phyloP scores from a whole-genome alignment of 768 basidiomycete species.

The Amanita muscaria region DNA sequence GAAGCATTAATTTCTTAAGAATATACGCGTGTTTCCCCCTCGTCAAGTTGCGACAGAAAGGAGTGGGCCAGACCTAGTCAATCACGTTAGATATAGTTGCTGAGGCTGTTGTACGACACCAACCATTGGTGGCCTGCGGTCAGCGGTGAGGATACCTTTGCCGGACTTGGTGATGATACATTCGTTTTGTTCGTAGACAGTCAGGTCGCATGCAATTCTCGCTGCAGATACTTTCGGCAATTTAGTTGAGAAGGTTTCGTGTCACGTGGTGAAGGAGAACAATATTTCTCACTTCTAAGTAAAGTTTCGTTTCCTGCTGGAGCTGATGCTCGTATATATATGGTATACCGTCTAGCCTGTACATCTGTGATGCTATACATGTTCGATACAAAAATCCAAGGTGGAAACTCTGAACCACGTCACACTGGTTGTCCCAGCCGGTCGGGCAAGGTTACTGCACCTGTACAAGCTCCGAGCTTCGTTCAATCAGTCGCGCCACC shows the following conservation, averaged over 20 bases:
- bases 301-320: too few relatives aligned
- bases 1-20: slow-evolving; percentile 96
- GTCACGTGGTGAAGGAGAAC: too few relatives aligned
- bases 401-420: too few relatives aligned
- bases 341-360: too few relatives aligned
- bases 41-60: slow-evolving; percentile 95
- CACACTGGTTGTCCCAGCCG: too few relatives aligned
- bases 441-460: too few relatives aligned
- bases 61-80: slow-evolving; percentile 73
- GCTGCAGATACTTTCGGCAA: slow-evolving; percentile 95
- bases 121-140: slow-evolving; percentile 96
- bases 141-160: slow-evolving; percentile 54
- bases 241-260: slow-evolving; percentile 99
- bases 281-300: too few relatives aligned
- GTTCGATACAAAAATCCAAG: too few relatives aligned
- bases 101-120: slow-evolving; percentile 13
- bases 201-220: slow-evolving; percentile 91
- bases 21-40: slow-evolving; percentile 99
- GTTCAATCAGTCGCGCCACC: too few relatives aligned
- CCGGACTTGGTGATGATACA: slow-evolving; percentile 36
- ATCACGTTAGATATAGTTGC: not conserved
- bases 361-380: too few relatives aligned
- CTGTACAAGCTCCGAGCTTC: too few relatives aligned
- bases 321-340: too few relatives aligned
- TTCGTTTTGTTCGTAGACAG: slow-evolving; percentile 50